Base-by-base conservation (phyloP, 306 rosid genomes). In the Inga laurina region DNA sequence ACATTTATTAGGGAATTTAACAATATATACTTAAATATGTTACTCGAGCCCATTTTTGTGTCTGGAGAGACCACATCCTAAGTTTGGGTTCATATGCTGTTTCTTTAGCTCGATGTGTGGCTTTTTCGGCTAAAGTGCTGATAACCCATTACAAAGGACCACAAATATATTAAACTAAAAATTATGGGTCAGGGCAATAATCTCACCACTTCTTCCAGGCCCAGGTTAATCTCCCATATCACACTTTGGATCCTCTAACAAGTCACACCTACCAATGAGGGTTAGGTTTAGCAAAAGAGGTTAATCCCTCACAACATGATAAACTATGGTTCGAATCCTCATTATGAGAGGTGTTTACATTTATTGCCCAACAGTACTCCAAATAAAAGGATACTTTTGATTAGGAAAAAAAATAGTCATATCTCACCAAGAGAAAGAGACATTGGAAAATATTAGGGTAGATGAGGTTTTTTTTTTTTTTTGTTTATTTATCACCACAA, bases 281-380 rank as follows among this genome's bases (percentile, higher is more conserved):
- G 5, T 35, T 35, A 5, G 4, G 4, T 35, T 0, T 35, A 3
- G 37, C 0, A 0, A 4, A 35, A 35, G 4, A 4, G 0, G 0
- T 5, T 4, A 0, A 0, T 3, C 6, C 6, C 39, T 35, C 7
- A 35, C 7, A 35, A 35, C 0, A 6, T 35, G 39, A 0, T 0
- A 5, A 35, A 4, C 6, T 4, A 4, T 37, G 7, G 5, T 32
- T 32, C 3, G 34, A 32, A 32, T 32, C 34, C 34, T 32, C 34
- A 2, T 32, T 32, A 32, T 3, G 0, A 32, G 34, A 32, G 3
- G 34, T 32, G 34, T 0, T 0, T 5, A 37, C 7, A 37, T 37
- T 37, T 37, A 37, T 0, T 37, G 0, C 0, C 5, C 0, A 3
- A 37, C 0, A 37, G 0, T 37, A 0, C 1, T 0, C 5, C 1